Base-by-base conservation (phyloP, 306 rosid species). In the Dalbergia cochinchinensis region DNA sequence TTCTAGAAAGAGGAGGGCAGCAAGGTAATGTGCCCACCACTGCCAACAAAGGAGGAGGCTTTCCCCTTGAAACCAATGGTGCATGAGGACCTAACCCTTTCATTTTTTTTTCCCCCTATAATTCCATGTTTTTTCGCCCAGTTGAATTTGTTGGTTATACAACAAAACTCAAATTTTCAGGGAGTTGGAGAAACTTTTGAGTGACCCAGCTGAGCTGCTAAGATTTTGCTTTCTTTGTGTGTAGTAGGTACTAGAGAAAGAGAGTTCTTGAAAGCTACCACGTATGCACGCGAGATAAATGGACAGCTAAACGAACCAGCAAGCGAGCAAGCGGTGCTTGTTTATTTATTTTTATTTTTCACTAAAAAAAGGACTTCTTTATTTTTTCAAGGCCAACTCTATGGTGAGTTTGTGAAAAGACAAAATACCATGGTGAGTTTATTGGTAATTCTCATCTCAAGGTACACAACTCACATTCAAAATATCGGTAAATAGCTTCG, bases 1-100 rank as follows among this genome's bases (percentile, higher is more conserved):
- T 77, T 57, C 42, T 80, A 19, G 87, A 62, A 11, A 82, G 58
- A 76, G 34, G 4, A 74, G 90, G 53, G 78, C 83, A 85, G 68
- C 67, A 85, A 14, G 97, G 94, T 66, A 90, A 79, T 62, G 93
- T 37, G 65, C 85, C 93, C 13, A 85, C 83, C 69, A 82, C 79
- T 59, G 87, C 83, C 64, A 89, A 82, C 78, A 84, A 76, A 76
- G 71, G 82, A 71, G 96, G 94, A 86, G 91, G 90, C 81, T 93
- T 93, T 72, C 71, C 89, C 84, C 89, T 90, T 47, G 97, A 79
- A 86, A 90, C 50, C 77, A 85, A 77, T 39, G 89, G 92, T 57
- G 88, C 63, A 7, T 66, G 90, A 85, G 83, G 78, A 82, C 85
- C 88, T 77, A 92, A 85, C 12, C 92, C 94, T 77, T 83, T 86